Evolutionary conservation across 2,329 filamentous ascomycete species (phyloP).

Genomic region (Sarocladium strictum): DNA sequence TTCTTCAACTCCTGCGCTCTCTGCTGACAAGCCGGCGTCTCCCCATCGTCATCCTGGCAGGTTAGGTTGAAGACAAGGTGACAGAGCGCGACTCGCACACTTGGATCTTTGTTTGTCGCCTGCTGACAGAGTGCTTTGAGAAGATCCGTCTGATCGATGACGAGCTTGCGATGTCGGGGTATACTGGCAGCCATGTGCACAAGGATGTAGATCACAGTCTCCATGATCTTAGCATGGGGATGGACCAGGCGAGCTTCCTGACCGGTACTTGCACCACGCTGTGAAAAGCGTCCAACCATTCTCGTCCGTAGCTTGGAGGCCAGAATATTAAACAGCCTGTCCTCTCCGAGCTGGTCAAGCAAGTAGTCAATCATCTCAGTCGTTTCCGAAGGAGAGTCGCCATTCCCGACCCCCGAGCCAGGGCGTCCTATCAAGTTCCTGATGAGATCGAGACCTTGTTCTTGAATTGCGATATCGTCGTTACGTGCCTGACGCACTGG

Average conservation of each 20-base stretch:
- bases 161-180: constrained; percentile 68
- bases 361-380: constrained; percentile 79
- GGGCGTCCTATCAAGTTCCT: constrained; percentile 76
- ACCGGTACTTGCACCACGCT: constrained; percentile 25
- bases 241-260: constrained; percentile 46
- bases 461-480: constrained; percentile 80
- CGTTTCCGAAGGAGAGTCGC: constrained; percentile 41
- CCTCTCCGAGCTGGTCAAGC: constrained; percentile 67
- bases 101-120: constrained; percentile 64
- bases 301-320: constrained; percentile 67
- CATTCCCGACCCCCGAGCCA: constrained; percentile 10
- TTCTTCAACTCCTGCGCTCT: constrained; percentile 64
- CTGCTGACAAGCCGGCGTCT: constrained; percentile 56
- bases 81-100: constrained; percentile 72
- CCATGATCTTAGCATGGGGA: constrained; percentile 64
- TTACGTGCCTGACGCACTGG: constrained; percentile 61
- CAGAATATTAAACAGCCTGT: constrained; percentile 75
- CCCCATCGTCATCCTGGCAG: constrained; percentile 69
- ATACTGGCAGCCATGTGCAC: constrained; percentile 83
- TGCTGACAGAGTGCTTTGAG: constrained; percentile 68
- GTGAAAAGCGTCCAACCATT: constrained; percentile 46
- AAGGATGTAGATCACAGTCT: constrained; percentile 73
- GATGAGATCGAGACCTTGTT: constrained; percentile 84
- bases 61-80: constrained; percentile 84
- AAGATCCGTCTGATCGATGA: constrained; percentile 71